These are phyloP conservation scores for Colletotrichum euphorbiae DNA, from an alignment of 2,329 filamentous ascomycete species.

Conservation along the genomic window DNA sequence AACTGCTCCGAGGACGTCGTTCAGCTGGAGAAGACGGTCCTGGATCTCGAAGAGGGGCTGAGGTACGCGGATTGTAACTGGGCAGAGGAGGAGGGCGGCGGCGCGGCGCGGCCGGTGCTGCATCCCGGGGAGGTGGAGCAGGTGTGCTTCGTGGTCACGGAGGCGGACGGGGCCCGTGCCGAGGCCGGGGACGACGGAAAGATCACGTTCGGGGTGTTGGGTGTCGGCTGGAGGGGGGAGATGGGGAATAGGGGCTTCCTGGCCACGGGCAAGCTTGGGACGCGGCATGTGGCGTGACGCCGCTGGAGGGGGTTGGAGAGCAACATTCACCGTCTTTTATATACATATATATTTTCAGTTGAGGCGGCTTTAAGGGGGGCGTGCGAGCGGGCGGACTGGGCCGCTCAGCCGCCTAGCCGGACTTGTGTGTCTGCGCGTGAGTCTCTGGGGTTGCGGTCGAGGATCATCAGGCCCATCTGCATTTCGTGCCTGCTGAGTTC, in stretches of 20 bases:
- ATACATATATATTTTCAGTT: too few relatives aligned
- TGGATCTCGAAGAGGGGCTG: slow-evolving; percentile 66
- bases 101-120: slow-evolving; percentile 63
- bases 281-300: slow-evolving; percentile 51
- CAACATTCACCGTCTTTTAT: not conserved
- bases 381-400: not conserved
- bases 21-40: slow-evolving; percentile 75
- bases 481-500: not conserved
- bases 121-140: slow-evolving; percentile 74
- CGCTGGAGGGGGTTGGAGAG: not conserved
- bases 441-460: not conserved
- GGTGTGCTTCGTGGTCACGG: slow-evolving; percentile 71
- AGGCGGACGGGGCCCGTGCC: slow-evolving; percentile 51
- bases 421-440: not conserved
- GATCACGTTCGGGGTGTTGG: slow-evolving; percentile 81
- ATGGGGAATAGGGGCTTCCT: slow-evolving; percentile 92
- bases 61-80: slow-evolving; percentile 68
- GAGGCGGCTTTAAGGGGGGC: slow-evolving; percentile 10
- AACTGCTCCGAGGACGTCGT: slow-evolving; percentile 90
- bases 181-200: slow-evolving; percentile 70
- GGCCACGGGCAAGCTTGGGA: slow-evolving; percentile 84
- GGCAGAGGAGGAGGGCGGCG: slow-evolving; percentile 52
- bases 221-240: slow-evolving; percentile 87
- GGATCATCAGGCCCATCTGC: not conserved
- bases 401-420: not conserved